phyloP scores from a whole-genome alignment of 106 monocot species.

The Apostasia shenzhenica region DNA sequence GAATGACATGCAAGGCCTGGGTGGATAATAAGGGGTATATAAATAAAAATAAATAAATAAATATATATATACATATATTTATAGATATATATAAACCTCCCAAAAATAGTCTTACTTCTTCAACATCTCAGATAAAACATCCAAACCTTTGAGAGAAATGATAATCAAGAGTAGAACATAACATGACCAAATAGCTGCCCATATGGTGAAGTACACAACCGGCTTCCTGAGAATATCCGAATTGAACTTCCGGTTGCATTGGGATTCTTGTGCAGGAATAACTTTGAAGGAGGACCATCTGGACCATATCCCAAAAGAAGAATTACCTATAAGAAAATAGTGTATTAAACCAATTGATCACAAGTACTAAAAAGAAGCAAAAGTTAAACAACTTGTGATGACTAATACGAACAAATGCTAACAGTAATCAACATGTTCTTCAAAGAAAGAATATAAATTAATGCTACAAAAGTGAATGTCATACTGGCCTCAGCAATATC shows the following conservation, averaged over 20 bases:
- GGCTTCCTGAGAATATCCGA: conserved; percentile 46
- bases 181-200: conserved; percentile 67
- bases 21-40: no score
- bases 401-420: no score
- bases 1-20: no score
- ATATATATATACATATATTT: no score
- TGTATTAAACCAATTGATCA: no score
- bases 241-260: conserved; percentile 3
- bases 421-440: no score
- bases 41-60: no score
- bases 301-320: conserved; percentile 80
- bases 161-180: conserved; percentile 50
- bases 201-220: conserved; percentile 49
- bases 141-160: conserved; percentile 52
- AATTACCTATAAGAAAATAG: conserved; percentile 62
- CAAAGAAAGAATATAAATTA: no score
- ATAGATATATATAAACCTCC: no score
- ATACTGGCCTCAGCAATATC: conserved; percentile 70
- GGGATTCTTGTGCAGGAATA: conserved; percentile 23
- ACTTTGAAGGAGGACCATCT: conserved; percentile 69
- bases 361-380: conserved; percentile 8
- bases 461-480: no score
- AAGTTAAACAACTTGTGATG: no score
- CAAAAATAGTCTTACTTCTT: conserved; percentile 95
- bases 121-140: conserved; percentile 71